Percentiles rank a stretch among this genome's conserved stretches.
Conservation (phyloP, 345 rosid species). For the Erucastrum elatum region DNA sequence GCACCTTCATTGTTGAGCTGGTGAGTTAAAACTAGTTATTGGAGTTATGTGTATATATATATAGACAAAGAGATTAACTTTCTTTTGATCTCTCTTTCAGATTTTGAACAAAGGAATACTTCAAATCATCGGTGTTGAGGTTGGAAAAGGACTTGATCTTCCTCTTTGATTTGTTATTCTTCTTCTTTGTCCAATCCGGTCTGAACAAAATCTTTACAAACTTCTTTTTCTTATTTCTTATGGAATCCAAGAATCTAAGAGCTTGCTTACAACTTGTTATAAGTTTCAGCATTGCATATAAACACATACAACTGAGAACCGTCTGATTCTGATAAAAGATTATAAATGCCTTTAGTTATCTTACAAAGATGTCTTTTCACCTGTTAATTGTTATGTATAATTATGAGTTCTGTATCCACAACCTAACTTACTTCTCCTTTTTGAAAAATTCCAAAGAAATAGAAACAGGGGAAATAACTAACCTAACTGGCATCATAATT, state of each 20-base stretch:
- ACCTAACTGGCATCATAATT: constrained; percentile 18
- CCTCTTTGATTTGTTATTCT: constrained; percentile 54
- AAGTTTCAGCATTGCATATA: neutral
- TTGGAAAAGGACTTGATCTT: constrained; percentile 82
- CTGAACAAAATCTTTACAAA: neutral
- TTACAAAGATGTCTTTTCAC: constrained; percentile 25
- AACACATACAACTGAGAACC: neutral
- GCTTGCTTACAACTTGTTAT: constrained; percentile 3
- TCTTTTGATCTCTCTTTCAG: constrained; percentile 39
- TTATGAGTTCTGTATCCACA: constrained; percentile 31
- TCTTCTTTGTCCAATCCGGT: constrained; percentile 8
- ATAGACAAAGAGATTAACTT: neutral
- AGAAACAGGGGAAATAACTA: neutral
- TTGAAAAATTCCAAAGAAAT: neutral
- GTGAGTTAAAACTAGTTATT: constrained; percentile 38
- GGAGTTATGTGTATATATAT: neutral
- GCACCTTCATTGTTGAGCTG: constrained; percentile 67
- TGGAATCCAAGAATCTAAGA: neutral
- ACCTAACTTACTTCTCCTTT: constrained; percentile 22
- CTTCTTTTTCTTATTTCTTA: neutral
- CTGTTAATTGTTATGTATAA: constrained; percentile 29
- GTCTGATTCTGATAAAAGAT: neutral
- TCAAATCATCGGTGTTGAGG: constrained; percentile 69
- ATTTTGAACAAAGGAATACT: constrained; percentile 75
- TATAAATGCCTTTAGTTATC: constrained; percentile 20